These are phyloP conservation scores for Rhizopogon salebrosus DNA, from an alignment of 768 basidiomycete species.

Conservation along the genomic window DNA sequence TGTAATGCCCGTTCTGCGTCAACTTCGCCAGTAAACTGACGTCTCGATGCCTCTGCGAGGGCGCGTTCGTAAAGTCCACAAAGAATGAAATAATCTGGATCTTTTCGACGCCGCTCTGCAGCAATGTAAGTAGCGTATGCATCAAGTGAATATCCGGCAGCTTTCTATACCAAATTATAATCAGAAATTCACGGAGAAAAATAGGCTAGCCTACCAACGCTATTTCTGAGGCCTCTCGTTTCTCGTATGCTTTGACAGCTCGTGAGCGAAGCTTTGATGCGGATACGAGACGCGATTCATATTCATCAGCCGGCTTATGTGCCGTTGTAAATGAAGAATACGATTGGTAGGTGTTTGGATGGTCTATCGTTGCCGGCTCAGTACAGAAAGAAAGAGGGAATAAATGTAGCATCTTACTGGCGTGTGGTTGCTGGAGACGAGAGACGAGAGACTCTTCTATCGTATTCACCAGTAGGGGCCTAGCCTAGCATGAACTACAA, in stretches of 20 bases:
- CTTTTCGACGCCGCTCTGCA: conserved; percentile 55
- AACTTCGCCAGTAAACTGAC: conserved; percentile 47
- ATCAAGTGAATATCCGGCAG: conserved; percentile 40
- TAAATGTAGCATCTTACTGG: conserved; percentile 39
- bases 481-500: conserved; percentile 19
- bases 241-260: conserved; percentile 55
- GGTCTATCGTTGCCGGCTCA: conserved; percentile 39
- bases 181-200: conserved; percentile 7
- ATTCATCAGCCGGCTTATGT: conserved; percentile 66
- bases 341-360: conserved; percentile 75
- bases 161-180: conserved; percentile 8
- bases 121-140: conserved; percentile 59
- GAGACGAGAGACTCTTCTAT: conserved; percentile 56
- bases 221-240: conserved; percentile 59
- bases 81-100: conserved; percentile 54
- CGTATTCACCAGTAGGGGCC: conserved; percentile 38
- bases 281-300: conserved; percentile 69
- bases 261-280: conserved; percentile 70
- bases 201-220: conserved; percentile 43
- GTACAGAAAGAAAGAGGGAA: not conserved
- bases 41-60: conserved; percentile 64
- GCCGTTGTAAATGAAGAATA: conserved; percentile 90
- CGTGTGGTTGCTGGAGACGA: conserved; percentile 73
- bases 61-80: conserved; percentile 66
- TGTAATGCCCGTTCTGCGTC: conserved; percentile 55